Base-by-base conservation (phyloP, 495 filamentous ascomycete genomes). In the Oleoguttula mirabilis region DNA sequence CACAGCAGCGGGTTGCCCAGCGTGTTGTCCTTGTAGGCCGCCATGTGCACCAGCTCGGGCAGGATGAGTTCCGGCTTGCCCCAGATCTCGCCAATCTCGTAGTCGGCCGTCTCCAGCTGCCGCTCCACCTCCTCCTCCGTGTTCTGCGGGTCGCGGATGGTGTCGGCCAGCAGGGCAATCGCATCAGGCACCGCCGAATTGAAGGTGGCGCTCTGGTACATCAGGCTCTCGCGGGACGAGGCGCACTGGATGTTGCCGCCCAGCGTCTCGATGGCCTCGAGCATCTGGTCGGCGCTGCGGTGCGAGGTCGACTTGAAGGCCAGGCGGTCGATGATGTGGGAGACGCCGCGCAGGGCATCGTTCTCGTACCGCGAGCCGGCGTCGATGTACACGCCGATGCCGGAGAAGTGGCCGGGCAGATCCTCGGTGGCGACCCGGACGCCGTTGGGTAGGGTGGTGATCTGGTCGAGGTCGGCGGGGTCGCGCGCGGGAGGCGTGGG, bases 191-290 rank as follows among this genome's bases (percentile, higher is more conserved):
- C 84, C 3, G 88, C 76, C 10, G 82, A 80, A 65, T 99, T 99
- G 74, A 99, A 99, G 40, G 85, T 95, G 25, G 90, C 92, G 4
- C 85, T 81, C 61, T 96, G 92, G 66, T 99, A 99, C 90, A 99
- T 96, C 57, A 99, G 73, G 16, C 87, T 85, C 60, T 99, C 90
- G 30, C 90, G 70, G 0, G 88, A 94, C 0, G 88, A 95, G 24
- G 85, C 86, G 60, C 90, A 96, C 64, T 95, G 88, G 45, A 96
- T 84, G 52, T 93, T 94, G 16, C 90, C 90, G 21, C 90, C 90
- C 4, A 99, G 68, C 2, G 75, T 77, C 58, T 95, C 88, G 1
- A 94, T 64, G 1, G 74, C 66, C 59, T 94, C 85, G 3, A 94
- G 63, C 77, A 96, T 93, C 50, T 92, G 66, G 61, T 94, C 87